phyloP scores from a whole-genome alignment of 352 stramenopile genomes.

The Phytophthora foliorum region DNA sequence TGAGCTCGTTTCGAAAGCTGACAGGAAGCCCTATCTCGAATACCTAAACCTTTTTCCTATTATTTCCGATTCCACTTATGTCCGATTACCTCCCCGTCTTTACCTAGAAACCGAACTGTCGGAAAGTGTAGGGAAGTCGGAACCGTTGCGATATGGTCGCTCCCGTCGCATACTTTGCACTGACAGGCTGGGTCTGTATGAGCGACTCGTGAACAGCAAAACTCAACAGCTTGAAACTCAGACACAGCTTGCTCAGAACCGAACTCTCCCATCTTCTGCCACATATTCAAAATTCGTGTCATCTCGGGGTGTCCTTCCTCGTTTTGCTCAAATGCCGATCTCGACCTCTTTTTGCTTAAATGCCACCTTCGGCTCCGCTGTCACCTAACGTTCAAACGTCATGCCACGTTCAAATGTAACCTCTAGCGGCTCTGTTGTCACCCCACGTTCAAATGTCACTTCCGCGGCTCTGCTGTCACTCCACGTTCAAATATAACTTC shows the following conservation, averaged over 20 bases:
- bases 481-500: not conserved
- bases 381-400: not conserved
- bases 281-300: not conserved
- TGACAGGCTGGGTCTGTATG: conserved; percentile 1
- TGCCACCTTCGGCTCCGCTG: not conserved
- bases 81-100: no score
- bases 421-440: no score
- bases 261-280: not conserved
- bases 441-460: not conserved
- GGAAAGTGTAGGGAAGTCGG: no score
- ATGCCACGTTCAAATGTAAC: not conserved
- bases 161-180: not conserved
- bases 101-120: no score
- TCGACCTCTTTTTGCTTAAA: no score
- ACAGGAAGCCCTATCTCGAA: no score
- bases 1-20: no score
- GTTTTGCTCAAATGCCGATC: no score
- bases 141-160: no score
- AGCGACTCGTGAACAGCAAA: not conserved
- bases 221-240: not conserved
- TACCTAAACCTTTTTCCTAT: no score
- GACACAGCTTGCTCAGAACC: not conserved
- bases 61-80: no score
- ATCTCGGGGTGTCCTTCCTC: no score
- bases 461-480: not conserved